Percentiles rank a stretch among this genome's conserved stretches.
These are phyloP conservation scores for Hapsidospora chrysogenum DNA, from an alignment of 495 filamentous ascomycete species.

Conservation along the genomic window DNA sequence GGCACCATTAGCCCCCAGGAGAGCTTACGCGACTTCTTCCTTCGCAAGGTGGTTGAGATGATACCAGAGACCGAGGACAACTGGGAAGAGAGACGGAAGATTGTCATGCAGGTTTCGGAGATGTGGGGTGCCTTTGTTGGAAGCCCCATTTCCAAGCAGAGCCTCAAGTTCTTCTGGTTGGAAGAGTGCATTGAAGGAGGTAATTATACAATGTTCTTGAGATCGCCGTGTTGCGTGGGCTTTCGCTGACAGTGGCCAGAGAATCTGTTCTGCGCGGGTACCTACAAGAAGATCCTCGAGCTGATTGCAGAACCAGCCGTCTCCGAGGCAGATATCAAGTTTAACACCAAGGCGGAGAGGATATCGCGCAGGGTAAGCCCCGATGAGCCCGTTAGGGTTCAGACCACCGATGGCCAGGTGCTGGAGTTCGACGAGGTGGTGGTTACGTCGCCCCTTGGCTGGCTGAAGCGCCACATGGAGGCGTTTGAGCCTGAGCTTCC, in stretches of 20 bases:
- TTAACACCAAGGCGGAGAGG: slow-evolving; percentile 22
- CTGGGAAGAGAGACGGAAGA: slow-evolving; percentile 28
- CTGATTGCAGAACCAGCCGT: slow-evolving; percentile 46
- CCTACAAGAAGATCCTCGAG: slow-evolving; percentile 61
- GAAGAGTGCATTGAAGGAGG: slow-evolving; percentile 88
- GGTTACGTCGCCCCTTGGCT: slow-evolving; percentile 72
- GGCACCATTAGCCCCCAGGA: slow-evolving; percentile 43
- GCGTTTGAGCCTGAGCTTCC: slow-evolving; percentile 61
- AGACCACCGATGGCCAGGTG: slow-evolving; percentile 31
- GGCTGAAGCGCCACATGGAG: slow-evolving; percentile 59
- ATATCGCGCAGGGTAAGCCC: slow-evolving; percentile 29
- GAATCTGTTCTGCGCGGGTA: slow-evolving; percentile 77
- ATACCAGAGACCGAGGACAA: slow-evolving; percentile 29
- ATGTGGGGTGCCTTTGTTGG: slow-evolving; percentile 87
- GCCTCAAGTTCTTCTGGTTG: slow-evolving; percentile 84
- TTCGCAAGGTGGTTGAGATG: slow-evolving; percentile 35
- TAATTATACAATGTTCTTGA: slow-evolving; percentile 19
- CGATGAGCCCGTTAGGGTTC: slow-evolving; percentile 29
- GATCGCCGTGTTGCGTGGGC: neutral
- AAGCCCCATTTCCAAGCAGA: slow-evolving; percentile 57
- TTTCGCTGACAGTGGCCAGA: slow-evolving; percentile 28
- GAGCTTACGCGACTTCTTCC: slow-evolving; percentile 68
- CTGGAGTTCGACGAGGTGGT: slow-evolving; percentile 70
- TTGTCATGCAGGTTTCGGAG: slow-evolving; percentile 46
- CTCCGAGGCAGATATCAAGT: slow-evolving; percentile 44